These are phyloP conservation scores for Curvularia eragrostidis DNA, from an alignment of 2,329 filamentous ascomycete genomes.

Conservation along the genomic window DNA sequence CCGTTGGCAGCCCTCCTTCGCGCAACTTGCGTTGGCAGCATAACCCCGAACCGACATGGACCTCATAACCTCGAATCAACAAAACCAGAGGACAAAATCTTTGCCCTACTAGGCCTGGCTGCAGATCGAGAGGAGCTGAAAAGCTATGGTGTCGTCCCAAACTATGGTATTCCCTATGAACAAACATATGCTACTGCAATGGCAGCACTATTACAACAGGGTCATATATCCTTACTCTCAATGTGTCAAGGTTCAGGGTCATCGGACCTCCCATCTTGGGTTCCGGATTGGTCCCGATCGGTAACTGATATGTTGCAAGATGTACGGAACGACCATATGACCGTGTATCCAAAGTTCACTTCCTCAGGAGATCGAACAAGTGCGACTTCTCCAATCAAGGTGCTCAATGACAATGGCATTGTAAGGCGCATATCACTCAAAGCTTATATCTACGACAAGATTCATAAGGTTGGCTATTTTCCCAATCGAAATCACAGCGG, in stretches of 20 bases:
- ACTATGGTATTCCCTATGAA: constrained; percentile 7
- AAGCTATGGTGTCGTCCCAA: constrained; percentile 9
- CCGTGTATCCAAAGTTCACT: not conserved
- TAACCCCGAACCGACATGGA: not conserved
- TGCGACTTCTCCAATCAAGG: not conserved
- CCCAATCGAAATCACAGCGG: not conserved
- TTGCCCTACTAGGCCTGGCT: constrained; percentile 23
- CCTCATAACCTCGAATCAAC: constrained; percentile 20
- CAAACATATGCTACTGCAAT: constrained; percentile 3
- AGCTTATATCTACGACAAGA: not conserved
- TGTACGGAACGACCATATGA: not conserved
- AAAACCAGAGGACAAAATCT: constrained; percentile 23
- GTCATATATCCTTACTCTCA: constrained; percentile 1
- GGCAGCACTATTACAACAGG: constrained; percentile 1
- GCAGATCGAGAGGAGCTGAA: constrained; percentile 21
- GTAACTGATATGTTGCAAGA: not conserved
- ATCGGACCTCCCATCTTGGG: not conserved
- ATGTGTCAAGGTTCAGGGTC: not conserved
- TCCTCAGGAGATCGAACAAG: not conserved
- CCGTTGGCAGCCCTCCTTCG: constrained; percentile 2
- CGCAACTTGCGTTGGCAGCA: not conserved
- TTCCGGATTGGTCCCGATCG: constrained; percentile 4
- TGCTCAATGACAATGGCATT: not conserved
- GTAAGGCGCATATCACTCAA: not conserved
- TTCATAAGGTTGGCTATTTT: not conserved